These are phyloP conservation scores for Rhizopogon vinicolor DNA, from an alignment of 768 basidiomycete genomes.

Conservation along the genomic window DNA sequence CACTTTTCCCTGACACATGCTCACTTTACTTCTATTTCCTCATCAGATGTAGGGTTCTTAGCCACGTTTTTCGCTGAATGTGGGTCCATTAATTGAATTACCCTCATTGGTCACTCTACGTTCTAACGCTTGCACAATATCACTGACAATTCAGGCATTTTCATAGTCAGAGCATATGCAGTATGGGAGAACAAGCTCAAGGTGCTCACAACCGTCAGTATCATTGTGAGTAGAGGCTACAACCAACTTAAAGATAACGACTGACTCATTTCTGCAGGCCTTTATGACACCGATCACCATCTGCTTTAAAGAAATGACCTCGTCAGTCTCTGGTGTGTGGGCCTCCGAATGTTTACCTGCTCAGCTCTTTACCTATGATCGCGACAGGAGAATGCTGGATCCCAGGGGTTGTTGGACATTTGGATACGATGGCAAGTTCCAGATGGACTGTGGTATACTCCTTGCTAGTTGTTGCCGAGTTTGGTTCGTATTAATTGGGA, in stretches of 20 bases:
- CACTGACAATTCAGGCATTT: not conserved
- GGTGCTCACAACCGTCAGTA: not conserved
- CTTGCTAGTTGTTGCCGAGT: too few species aligned
- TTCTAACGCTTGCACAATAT: not conserved
- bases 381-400: too few species aligned
- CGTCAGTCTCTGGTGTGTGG: too few species aligned
- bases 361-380: too few species aligned
- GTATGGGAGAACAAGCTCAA: not conserved
- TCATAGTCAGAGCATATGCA: not conserved
- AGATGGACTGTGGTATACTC: too few species aligned
- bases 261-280: not conserved
- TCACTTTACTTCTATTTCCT: not conserved
- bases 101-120: not conserved
- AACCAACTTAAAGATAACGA: not conserved
- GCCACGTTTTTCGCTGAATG: not conserved
- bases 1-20: not conserved
- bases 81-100: not conserved
- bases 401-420: too few species aligned
- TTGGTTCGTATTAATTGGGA: too few species aligned
- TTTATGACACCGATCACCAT: not conserved
- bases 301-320: not conserved
- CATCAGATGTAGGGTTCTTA: not conserved
- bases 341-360: too few species aligned
- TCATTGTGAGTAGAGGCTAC: not conserved
- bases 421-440: too few species aligned